These are phyloP conservation scores for Naganishia kalamii DNA, from an alignment of 768 basidiomycete genomes.

Conservation along the genomic window DNA sequence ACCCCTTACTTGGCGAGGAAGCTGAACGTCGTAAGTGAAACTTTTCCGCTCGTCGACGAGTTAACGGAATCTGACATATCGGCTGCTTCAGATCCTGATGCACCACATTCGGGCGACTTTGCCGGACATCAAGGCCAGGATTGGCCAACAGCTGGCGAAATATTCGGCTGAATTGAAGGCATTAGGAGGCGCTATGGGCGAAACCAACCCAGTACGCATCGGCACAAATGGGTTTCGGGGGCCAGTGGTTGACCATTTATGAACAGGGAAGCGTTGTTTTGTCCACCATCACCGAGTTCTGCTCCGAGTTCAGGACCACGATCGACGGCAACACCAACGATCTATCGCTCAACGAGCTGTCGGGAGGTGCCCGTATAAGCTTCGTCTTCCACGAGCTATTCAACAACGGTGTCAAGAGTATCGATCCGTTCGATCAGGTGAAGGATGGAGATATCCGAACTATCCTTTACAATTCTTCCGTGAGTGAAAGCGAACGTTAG, in stretches of 20 bases:
- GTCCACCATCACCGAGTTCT: constrained; percentile 97
- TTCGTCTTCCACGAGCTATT: constrained; percentile 99
- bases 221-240: background rate
- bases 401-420: constrained; percentile 89
- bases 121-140: constrained; percentile 97
- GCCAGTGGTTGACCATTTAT: background rate
- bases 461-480: constrained; percentile 94
- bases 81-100: constrained; percentile 74
- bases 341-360: constrained; percentile 85
- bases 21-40: constrained; percentile 71
- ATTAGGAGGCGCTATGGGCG: constrained; percentile 81
- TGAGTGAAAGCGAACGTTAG: constrained; percentile 48
- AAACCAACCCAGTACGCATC: constrained; percentile 57
- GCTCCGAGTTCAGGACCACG: constrained; percentile 87
- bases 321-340: constrained; percentile 98
- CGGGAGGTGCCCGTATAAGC: constrained; percentile 96
- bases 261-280: constrained; percentile 73
- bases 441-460: constrained; percentile 97
- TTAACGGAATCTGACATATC: background rate
- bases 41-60: background rate
- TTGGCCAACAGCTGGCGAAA: constrained; percentile 81
- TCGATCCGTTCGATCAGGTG: constrained; percentile 98
- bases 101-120: constrained; percentile 95
- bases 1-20: constrained; percentile 92
- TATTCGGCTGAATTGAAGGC: constrained; percentile 73